Percentiles rank a stretch among this genome's conserved stretches.
Evolutionary conservation across 257 asterid genomes (phyloP).

Genomic region (Solanum tacnaense): DNA sequence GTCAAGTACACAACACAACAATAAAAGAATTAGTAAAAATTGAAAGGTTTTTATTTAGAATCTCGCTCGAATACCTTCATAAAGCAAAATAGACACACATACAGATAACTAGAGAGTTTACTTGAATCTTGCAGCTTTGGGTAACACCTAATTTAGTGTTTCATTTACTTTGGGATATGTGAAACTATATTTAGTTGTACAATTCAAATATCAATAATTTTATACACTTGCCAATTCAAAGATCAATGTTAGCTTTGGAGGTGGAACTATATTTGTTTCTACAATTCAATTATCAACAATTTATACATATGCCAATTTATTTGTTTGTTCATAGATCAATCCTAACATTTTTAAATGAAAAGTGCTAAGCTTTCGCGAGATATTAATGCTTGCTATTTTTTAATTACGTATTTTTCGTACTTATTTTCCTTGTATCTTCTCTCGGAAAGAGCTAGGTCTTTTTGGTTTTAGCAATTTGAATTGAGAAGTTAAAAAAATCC

Average conservation of each 20-base stretch:
- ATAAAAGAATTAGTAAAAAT: neutral
- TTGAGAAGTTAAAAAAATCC: neutral
- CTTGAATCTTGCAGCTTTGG: accelerated
- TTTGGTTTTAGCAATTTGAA: neutral
- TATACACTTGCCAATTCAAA: neutral
- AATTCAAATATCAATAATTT: neutral
- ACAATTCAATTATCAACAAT: neutral
- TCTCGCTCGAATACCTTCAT: neutral
- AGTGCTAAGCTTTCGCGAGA: neutral
- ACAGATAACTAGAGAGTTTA: too few relatives aligned
- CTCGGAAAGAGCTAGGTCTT: neutral
- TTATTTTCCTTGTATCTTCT: neutral
- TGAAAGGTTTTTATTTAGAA: too few relatives aligned
- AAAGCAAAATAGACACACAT: neutral
- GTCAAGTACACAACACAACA: neutral
- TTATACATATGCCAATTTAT: neutral
- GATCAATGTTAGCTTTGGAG: neutral
- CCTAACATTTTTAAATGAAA: neutral
- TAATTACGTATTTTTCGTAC: neutral
- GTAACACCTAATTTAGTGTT: neutral
- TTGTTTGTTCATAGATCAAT: neutral
- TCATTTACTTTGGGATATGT: neutral
- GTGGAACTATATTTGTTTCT: neutral
- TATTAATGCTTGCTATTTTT: neutral
- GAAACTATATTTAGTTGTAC: neutral